A percentile compares a stretch with the other conserved stretches of the same genome.
These are phyloP conservation scores for Trypanosomatidae sp. DNA, from an alignment of 208 protist genomes.

Conservation along the genomic window DNA sequence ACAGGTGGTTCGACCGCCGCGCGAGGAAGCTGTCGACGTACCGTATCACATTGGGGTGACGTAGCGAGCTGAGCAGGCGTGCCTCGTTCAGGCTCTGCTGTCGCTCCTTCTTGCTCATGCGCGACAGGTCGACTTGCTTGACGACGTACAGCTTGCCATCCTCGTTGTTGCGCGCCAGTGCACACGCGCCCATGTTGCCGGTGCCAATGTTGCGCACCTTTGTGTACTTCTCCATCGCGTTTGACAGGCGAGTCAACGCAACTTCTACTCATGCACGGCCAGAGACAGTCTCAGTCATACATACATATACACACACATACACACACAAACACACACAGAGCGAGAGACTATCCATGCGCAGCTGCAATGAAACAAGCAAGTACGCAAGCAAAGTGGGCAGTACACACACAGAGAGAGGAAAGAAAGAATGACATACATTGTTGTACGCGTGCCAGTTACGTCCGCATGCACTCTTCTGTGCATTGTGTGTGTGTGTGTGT, in stretches of 20 bases:
- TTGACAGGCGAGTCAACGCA: neutral
- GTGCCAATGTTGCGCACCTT: conserved; percentile 89
- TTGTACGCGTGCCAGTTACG: too few relatives aligned
- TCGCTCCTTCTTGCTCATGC: conserved; percentile 82
- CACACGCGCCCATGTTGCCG: conserved; percentile 90
- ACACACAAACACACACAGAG: neutral
- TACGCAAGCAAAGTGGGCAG: too few relatives aligned
- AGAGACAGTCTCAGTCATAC: neutral
- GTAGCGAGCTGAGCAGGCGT: conserved; percentile 70
- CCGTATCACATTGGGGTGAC: conserved; percentile 91
- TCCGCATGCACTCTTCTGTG: too few relatives aligned
- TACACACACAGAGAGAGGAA: too few relatives aligned
- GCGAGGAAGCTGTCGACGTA: conserved; percentile 91
- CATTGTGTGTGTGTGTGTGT: too few relatives aligned
- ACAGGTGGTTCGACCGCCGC: conserved; percentile 74
- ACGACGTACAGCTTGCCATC: conserved; percentile 90
- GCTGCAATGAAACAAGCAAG: neutral
- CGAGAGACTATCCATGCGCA: neutral
- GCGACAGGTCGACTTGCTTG: conserved; percentile 86
- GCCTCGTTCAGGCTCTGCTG: conserved; percentile 89
- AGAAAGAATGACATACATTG: too few relatives aligned
- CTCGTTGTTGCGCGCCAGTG: conserved; percentile 82
- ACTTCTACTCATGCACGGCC: neutral
- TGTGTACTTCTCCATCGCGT: conserved; percentile 82
- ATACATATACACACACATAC: neutral